These are phyloP conservation scores for Ustilago xerochloae DNA, from an alignment of 1,284 basidiomycete genomes.

Conservation along the genomic window DNA sequence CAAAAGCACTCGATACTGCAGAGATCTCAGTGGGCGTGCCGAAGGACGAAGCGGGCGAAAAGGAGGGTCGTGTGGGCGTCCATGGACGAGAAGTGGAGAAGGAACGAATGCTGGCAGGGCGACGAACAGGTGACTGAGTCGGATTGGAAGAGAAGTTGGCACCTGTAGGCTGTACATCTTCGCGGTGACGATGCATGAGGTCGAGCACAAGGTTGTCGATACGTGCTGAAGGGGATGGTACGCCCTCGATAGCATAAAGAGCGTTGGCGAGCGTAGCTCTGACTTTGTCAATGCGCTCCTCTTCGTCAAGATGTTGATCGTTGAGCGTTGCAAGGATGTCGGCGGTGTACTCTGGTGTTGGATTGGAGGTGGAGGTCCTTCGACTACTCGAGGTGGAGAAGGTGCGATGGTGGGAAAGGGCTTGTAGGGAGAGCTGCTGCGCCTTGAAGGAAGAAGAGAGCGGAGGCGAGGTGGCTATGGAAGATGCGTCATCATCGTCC, in stretches of 20 bases:
- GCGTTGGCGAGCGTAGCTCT: slow-evolving; percentile 43
- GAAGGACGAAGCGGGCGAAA: slow-evolving; percentile 40
- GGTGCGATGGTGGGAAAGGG: slow-evolving; percentile 34
- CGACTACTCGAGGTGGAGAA: slow-evolving; percentile 36
- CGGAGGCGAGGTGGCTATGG: slow-evolving; percentile 41
- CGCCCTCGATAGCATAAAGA: slow-evolving; percentile 48
- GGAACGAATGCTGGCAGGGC: slow-evolving; percentile 51
- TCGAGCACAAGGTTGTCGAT: slow-evolving; percentile 59
- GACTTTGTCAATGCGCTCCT: slow-evolving; percentile 59
- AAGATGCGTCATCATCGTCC: slow-evolving; percentile 32
- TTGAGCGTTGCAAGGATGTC: slow-evolving; percentile 53
- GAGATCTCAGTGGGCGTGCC: slow-evolving; percentile 19
- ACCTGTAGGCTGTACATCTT: slow-evolving; percentile 54
- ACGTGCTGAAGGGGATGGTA: slow-evolving; percentile 42
- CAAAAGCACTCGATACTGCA: slow-evolving; percentile 4
- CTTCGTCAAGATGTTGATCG: slow-evolving; percentile 49
- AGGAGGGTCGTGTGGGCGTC: slow-evolving; percentile 49
- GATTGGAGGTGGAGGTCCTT: slow-evolving; percentile 31
- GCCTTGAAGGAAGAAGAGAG: slow-evolving; percentile 52
- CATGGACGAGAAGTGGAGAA: slow-evolving; percentile 54
- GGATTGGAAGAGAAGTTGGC: slow-evolving; percentile 40
- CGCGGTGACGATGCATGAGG: slow-evolving; percentile 60
- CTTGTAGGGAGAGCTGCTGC: slow-evolving; percentile 45
- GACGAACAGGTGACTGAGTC: slow-evolving; percentile 42
- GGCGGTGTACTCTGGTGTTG: slow-evolving; percentile 17